Base-by-base conservation (phyloP, 2,329 filamentous ascomycete species). In the Hypomyces perniciosus region DNA sequence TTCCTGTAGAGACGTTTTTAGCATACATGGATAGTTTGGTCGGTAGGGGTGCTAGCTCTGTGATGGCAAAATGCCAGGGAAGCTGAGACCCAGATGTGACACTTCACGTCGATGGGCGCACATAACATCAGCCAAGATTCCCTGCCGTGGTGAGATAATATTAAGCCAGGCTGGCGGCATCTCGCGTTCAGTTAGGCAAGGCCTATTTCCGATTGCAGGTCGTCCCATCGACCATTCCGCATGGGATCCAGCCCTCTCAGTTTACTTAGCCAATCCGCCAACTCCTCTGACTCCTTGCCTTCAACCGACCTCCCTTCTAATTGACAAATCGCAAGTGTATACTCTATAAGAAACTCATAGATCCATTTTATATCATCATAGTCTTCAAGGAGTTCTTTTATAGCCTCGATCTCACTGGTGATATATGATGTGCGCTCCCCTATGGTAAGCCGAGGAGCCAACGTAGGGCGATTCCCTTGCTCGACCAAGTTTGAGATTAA, bases 311-410 rank as follows among this genome's bases (percentile, higher is more conserved):
- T 61, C 68, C 70, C 68, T 59, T 77, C 76, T 54, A 87, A 61
- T n/a, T 67, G 66, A 50, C 74, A 76, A n/a, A 86, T 67, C 31
- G 74, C 71, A 30, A 85, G 63, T 1, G 84, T 84, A 62, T 89
- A 90, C 55, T 89, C 82, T 27, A 97, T 76, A 46, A 97, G 73
- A 5, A 86, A 86, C 68, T 95, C 88, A 63, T 96, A 95, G 41
- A 96, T 87, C 81, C 90, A 93, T 69, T 96, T 95, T 66, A 72
- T 65, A 46, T 78, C 71, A 4, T 64, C 54, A 55, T 79, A 91
- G 56, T 79, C 81, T 51, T 80, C 73, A 4, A 84, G 62, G 10
- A 86, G 68, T 45, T 85, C 83, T 58, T 80, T 80, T 54, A 96
- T 83, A 50, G 83, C 83, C n/a, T 83, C 79, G 26, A 95, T 78